These are phyloP conservation scores for Colletotrichum acutatum DNA, from an alignment of 2,329 filamentous ascomycete genomes.

Conservation along the genomic window DNA sequence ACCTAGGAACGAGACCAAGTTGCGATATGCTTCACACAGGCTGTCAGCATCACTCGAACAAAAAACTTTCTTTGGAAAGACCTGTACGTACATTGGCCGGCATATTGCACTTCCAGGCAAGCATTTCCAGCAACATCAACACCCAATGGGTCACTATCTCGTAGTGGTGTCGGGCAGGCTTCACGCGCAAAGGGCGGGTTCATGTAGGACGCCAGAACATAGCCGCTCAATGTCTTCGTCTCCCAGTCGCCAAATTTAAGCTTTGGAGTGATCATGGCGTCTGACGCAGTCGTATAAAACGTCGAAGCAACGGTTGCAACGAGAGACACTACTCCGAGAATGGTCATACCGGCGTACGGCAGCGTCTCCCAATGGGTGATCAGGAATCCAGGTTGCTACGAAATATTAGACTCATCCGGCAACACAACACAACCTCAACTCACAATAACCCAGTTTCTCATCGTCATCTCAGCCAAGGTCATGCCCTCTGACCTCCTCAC, in stretches of 20 bases:
- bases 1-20: slow-evolving; percentile 70
- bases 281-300: slow-evolving; percentile 81
- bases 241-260: slow-evolving; percentile 69
- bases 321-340: slow-evolving; percentile 73
- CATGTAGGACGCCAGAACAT: slow-evolving; percentile 71
- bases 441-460: slow-evolving; percentile 77
- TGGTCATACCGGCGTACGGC: slow-evolving; percentile 69
- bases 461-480: slow-evolving; percentile 80
- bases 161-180: slow-evolving; percentile 72
- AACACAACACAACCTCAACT: slow-evolving; percentile 17
- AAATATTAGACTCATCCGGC: not conserved
- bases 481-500: slow-evolving; percentile 70
- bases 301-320: slow-evolving; percentile 73
- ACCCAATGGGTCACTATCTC: slow-evolving; percentile 47
- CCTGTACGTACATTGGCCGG: slow-evolving; percentile 63
- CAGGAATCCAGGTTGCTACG: slow-evolving; percentile 73
- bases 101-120: slow-evolving; percentile 76
- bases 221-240: slow-evolving; percentile 60
- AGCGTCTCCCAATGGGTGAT: slow-evolving; percentile 76
- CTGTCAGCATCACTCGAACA: slow-evolving; percentile 6
- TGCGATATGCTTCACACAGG: slow-evolving; percentile 65
- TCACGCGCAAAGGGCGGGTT: slow-evolving; percentile 67
- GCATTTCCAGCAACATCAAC: slow-evolving; percentile 55
- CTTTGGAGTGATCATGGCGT: slow-evolving; percentile 79
- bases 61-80: not conserved